These are phyloP conservation scores for Leccinum longicurvipes DNA, from an alignment of 768 basidiomycete genomes.

Conservation along the genomic window DNA sequence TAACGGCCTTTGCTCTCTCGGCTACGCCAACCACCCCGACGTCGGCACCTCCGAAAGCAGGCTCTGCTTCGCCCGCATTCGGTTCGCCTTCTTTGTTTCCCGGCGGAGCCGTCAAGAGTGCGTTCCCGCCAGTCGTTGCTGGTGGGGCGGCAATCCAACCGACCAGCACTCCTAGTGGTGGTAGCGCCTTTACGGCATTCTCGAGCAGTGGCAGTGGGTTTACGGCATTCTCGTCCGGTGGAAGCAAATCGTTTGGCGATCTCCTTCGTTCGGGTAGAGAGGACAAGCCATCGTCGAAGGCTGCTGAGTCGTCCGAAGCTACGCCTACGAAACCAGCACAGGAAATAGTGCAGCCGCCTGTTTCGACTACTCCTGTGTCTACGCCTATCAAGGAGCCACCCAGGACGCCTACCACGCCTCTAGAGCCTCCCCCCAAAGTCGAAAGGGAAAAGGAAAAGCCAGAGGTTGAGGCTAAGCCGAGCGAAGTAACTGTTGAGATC, in stretches of 20 bases:
- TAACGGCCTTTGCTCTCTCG: constrained; percentile 39
- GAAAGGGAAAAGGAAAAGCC: neutral
- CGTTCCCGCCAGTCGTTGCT: constrained; percentile 12
- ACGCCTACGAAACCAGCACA: constrained; percentile 7
- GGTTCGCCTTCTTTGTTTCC: constrained; percentile 36
- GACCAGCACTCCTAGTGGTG: constrained; percentile 9
- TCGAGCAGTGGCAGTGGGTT: constrained; percentile 43
- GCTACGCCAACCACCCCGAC: constrained; percentile 14
- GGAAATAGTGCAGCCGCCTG: neutral
- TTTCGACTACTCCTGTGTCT: constrained; percentile 12
- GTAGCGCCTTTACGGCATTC: constrained; percentile 28
- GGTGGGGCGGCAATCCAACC: constrained; percentile 6
- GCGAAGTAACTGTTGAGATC: neutral
- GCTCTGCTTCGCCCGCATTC: constrained; percentile 32
- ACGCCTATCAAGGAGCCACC: constrained; percentile 14
- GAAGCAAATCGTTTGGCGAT: constrained; percentile 58
- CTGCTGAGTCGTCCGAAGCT: constrained; percentile 14
- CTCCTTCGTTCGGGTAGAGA: constrained; percentile 45
- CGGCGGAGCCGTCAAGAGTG: constrained; percentile 17
- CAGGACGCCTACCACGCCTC: neutral
- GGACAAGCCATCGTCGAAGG: constrained; percentile 19
- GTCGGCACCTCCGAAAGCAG: constrained; percentile 23
- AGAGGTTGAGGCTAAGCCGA: neutral
- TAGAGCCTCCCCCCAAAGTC: neutral
- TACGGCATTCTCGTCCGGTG: constrained; percentile 45